Conservation (phyloP, 805 yeast genomes). For the Candida boleticola region DNA sequence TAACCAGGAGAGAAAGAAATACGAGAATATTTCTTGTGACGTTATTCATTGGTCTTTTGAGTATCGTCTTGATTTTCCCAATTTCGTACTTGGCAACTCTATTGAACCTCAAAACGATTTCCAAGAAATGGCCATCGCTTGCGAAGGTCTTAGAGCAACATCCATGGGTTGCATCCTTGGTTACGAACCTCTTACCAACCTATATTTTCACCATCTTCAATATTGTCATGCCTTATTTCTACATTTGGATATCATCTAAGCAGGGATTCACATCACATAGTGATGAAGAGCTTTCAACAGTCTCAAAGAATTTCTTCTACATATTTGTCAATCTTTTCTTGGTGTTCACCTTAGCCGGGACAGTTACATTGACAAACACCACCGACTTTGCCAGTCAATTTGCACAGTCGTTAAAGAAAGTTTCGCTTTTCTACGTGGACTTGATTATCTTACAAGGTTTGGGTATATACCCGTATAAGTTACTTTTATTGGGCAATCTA, state of each 20-base stretch:
- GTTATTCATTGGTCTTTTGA: constrained; percentile 60
- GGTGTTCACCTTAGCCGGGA: constrained; percentile 92
- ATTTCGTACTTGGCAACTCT: constrained; percentile 83
- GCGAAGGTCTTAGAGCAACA: constrained; percentile 65
- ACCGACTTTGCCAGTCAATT: constrained; percentile 83
- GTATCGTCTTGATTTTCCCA: constrained; percentile 75
- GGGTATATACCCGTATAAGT: constrained; percentile 86
- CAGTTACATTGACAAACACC: constrained; percentile 77
- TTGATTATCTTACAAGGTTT: constrained; percentile 76
- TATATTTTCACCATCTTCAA: constrained; percentile 85
- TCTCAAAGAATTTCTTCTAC: constrained; percentile 90
- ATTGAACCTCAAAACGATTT: constrained; percentile 73
- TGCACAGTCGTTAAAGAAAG: constrained; percentile 75
- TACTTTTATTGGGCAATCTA: constrained; percentile 77
- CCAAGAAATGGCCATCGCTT: constrained; percentile 77
- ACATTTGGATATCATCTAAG: constrained; percentile 73
- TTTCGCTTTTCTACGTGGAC: constrained; percentile 88
- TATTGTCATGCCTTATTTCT: constrained; percentile 78
- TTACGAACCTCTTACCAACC: constrained; percentile 89
- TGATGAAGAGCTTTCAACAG: constrained; percentile 87
- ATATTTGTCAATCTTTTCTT: constrained; percentile 90
- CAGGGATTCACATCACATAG: constrained; percentile 93
- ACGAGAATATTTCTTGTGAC: constrained; percentile 65
- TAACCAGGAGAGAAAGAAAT: constrained; percentile 71
- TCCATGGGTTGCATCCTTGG: constrained; percentile 72